Evolutionary conservation across 164 flowering plant species (phyloP), one percentile per base, ranked within the genome.

Genomic region (Chimonanthus salicifolius): DNA sequence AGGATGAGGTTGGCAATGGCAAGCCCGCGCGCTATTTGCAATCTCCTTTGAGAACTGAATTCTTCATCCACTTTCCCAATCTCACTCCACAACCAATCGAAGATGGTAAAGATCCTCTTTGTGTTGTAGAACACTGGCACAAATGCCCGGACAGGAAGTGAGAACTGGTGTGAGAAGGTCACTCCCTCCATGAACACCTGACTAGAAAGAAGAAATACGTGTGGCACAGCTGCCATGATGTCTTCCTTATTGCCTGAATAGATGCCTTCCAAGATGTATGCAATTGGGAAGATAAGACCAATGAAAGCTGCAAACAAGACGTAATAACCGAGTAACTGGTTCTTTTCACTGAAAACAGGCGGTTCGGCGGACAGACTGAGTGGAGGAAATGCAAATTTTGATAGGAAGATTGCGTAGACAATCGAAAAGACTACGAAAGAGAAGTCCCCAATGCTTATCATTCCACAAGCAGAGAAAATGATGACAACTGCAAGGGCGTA

Each of bases 111-210:
- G 16, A 92, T 72, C 86, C 94, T 80, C 84, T 69, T 80, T 5
- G 92, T 73, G 72, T 92, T 92, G 72, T 85, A 92, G 44, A 77
- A 83, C 2, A 92, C 87, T 9, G 94, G 94, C 54, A 92, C 90
- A 58, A 89, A 89, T 2, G 80, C 94, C 16, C 86, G 69, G 2
- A 86, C 71, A 2, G 92, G 94, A 0, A 83, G 33, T 60, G 93
- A 83, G 68, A 92, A 90, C 62, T 80, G n/a, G n/a, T 70, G 71
- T 3, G 86, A 77, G 72, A 75, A 82, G 4, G 93, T 73, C 10
- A 85, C 11, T 2, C 87, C 89, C 68, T 87, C 89, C 92, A 92
- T 87, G 80, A 89, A 88, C 6, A 89, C 82, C 47, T 89, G 98
- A 69, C 89, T 78, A 0, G 94, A 80, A 0, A 92, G 77, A 0